These are phyloP conservation scores for Lactifluus echinatus DNA, from an alignment of 768 basidiomycete species.

Conservation along the genomic window DNA sequence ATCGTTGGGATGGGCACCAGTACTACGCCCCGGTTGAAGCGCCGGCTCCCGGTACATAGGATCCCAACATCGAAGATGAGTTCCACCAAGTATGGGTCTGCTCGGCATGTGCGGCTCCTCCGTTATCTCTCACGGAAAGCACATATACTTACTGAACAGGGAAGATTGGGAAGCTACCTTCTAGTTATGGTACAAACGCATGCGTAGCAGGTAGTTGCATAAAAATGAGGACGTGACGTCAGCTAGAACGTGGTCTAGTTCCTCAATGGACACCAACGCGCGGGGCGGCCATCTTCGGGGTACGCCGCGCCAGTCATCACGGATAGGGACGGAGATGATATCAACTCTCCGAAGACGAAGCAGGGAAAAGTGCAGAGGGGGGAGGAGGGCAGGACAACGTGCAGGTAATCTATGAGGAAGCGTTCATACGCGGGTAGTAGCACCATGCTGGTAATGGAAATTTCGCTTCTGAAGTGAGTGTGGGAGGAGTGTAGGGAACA, in stretches of 20 bases:
- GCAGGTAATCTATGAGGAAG: conserved; percentile 13
- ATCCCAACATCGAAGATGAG: not conserved
- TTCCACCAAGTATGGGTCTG: not conserved
- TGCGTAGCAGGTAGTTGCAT: not conserved
- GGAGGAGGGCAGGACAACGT: conserved; percentile 11
- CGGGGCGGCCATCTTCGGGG: not conserved
- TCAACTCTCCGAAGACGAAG: conserved; percentile 14
- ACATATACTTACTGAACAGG: not conserved
- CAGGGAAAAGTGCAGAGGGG: not conserved
- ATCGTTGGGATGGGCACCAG: not conserved
- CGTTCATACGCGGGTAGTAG: conserved; percentile 4
- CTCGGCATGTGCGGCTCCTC: not conserved
- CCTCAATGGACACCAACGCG: not conserved
- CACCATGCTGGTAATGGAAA: conserved; percentile 1
- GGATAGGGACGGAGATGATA: conserved; percentile 17
- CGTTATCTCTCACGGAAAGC: not conserved
- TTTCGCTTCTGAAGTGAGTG: not conserved
- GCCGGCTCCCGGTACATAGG: not conserved
- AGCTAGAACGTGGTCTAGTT: conserved; percentile 15
- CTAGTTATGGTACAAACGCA: conserved; percentile 3
- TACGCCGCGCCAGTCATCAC: conserved; percentile 9
- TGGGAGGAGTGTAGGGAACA: conserved; percentile 1
- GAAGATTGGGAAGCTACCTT: not conserved
- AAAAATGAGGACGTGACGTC: conserved; percentile 8
- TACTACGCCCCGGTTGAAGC: not conserved